Percentiles rank a stretch among this genome's conserved stretches.
Conservation (phyloP, 768 basidiomycete genomes). For the Rhizopogon sp. region DNA sequence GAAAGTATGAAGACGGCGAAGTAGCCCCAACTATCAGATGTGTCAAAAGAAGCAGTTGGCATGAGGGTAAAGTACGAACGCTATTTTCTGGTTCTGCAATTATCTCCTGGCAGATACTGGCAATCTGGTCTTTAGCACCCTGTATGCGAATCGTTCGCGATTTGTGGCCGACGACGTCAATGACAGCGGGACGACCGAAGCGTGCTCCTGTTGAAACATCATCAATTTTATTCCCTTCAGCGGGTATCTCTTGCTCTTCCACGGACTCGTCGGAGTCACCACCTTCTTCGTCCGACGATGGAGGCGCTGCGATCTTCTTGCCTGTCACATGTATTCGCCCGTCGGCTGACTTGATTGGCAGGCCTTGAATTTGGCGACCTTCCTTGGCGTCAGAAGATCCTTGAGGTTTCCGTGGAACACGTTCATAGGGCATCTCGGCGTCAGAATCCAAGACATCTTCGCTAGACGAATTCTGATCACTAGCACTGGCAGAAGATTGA, state of each 20-base stretch:
- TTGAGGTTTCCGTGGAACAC: slow-evolving; percentile 46
- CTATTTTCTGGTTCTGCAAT: slow-evolving; percentile 93
- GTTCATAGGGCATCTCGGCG: slow-evolving; percentile 74
- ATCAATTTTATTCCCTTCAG: slow-evolving; percentile 38
- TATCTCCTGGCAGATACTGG: slow-evolving; percentile 89
- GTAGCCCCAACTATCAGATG: slow-evolving; percentile 66
- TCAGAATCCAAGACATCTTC: slow-evolving; percentile 42
- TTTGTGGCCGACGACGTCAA: slow-evolving; percentile 61
- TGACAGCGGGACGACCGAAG: slow-evolving; percentile 80
- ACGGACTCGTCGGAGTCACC: slow-evolving; percentile 31
- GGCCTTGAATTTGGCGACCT: slow-evolving; percentile 48
- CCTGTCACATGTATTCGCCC: slow-evolving; percentile 69
- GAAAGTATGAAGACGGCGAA: slow-evolving; percentile 87
- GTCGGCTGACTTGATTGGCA: slow-evolving; percentile 85
- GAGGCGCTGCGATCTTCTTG: slow-evolving; percentile 18
- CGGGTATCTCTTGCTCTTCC: slow-evolving; percentile 23
- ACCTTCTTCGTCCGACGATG: slow-evolving; percentile 24
- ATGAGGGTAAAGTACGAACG: slow-evolving; percentile 42
- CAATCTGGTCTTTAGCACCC: slow-evolving; percentile 91
- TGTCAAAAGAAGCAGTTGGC: slow-evolving; percentile 4
- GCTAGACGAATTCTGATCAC: slow-evolving; percentile 9
- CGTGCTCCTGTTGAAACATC: slow-evolving; percentile 81
- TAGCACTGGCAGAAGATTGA: slow-evolving; percentile 10
- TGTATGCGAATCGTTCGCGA: slow-evolving; percentile 65
- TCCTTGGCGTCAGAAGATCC: slow-evolving; percentile 42